Conservation (phyloP, 169 alveolate species). For the Neospora caninum region DNA sequence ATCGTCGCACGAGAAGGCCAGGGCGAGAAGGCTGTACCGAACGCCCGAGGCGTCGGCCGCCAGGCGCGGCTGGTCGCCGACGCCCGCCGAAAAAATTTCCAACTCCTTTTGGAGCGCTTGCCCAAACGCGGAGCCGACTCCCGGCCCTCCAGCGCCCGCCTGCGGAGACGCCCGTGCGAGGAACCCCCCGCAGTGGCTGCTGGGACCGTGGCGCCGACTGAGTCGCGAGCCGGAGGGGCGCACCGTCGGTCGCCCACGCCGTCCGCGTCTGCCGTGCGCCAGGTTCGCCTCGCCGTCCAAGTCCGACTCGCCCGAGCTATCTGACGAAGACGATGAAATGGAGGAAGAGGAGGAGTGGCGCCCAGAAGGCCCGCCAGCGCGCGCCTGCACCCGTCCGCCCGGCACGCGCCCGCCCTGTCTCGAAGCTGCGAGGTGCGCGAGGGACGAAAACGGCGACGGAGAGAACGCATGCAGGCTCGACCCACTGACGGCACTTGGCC, state of each 20-base stretch:
- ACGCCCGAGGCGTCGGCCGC: conserved; percentile 34
- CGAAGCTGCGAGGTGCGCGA: not conserved
- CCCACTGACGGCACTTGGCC: not conserved
- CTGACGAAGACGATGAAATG: conserved; percentile 6
- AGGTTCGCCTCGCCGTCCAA: not conserved
- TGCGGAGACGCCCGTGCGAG: not conserved
- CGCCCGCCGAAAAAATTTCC: not conserved
- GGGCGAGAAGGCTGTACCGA: not conserved
- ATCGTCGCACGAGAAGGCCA: conserved; percentile 16
- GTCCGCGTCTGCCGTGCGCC: not conserved
- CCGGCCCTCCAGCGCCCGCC: not conserved
- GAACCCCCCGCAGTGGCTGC: not conserved
- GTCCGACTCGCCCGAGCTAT: not conserved
- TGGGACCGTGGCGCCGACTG: not conserved
- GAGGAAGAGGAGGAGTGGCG: conserved; percentile 19
- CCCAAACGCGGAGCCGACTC: not conserved
- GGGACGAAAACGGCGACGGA: not conserved
- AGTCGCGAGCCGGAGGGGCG: not conserved
- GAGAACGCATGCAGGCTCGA: not conserved
- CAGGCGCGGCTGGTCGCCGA: not conserved
- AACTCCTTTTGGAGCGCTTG: not conserved
- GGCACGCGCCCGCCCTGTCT: not conserved
- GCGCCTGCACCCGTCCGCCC: not conserved
- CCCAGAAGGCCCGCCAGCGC: not conserved
- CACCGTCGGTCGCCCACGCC: not conserved